phyloP scores from a whole-genome alignment of 2,329 filamentous ascomycete genomes.

The Trichoderma oligosporum region DNA sequence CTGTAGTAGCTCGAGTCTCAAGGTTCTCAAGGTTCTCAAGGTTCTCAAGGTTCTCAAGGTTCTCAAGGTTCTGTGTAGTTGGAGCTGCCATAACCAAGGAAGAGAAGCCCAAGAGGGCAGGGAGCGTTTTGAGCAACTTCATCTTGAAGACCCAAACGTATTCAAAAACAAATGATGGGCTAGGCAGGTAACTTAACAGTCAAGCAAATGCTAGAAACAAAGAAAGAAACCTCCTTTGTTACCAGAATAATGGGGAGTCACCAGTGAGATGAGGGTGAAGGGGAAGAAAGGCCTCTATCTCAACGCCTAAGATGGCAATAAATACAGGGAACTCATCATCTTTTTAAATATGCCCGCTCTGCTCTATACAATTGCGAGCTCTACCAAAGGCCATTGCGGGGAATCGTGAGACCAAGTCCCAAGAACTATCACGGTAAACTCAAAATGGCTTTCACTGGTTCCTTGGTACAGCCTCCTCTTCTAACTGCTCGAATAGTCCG shows the following conservation, averaged over 20 bases:
- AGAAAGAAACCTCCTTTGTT: too few species aligned
- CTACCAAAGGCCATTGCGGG: background rate
- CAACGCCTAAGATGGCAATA: background rate
- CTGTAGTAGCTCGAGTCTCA: constrained; percentile 43
- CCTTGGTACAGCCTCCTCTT: background rate
- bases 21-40: constrained; percentile 40
- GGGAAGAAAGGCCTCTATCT: background rate
- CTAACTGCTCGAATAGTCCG: background rate
- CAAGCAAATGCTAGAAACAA: too few species aligned
- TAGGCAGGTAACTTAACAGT: too few species aligned
- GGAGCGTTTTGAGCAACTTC: constrained; percentile 9
- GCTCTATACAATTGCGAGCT: background rate
- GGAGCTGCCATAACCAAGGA: constrained; percentile 11
- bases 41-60: constrained; percentile 43
- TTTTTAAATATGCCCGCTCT: background rate
- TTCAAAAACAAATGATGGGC: background rate
- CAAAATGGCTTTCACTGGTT: background rate
- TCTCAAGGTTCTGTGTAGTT: constrained; percentile 34
- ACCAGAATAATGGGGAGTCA: too few species aligned
- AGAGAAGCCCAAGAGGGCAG: constrained; percentile 15
- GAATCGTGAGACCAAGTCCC: background rate
- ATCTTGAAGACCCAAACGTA: constrained; percentile 5
- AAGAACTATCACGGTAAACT: background rate
- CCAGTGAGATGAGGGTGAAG: background rate
- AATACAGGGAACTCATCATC: background rate